These are phyloP conservation scores for Talaromyces sp. DNA, from an alignment of 2,329 filamentous ascomycete genomes.

Conservation along the genomic window DNA sequence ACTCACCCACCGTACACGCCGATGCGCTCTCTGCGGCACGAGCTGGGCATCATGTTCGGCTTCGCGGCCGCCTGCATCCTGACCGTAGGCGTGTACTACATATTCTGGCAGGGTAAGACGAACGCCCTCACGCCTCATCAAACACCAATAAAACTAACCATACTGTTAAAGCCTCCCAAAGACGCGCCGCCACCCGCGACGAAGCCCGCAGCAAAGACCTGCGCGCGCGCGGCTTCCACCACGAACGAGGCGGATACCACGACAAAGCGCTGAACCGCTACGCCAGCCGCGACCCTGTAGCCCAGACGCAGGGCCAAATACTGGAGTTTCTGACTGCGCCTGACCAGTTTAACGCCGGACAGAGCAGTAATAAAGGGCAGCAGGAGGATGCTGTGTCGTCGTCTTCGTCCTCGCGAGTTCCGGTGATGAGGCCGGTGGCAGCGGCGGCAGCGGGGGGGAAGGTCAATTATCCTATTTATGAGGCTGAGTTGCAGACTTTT, in stretches of 20 bases:
- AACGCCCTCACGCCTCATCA: not conserved
- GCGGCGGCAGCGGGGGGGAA: not conserved
- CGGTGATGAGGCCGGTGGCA: not conserved
- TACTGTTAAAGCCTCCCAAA: constrained; percentile 16
- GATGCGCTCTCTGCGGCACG: constrained; percentile 26
- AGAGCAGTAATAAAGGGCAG: not conserved
- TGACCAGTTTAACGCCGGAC: not conserved
- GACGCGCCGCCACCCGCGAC: constrained; percentile 22
- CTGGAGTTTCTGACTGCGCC: constrained; percentile 10
- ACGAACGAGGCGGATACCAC: constrained; percentile 16
- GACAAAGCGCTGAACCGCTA: constrained; percentile 23
- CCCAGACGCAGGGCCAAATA: constrained; percentile 9
- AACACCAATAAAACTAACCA: not conserved
- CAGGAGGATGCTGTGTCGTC: constrained; percentile 1
- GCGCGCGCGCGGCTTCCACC: constrained; percentile 17
- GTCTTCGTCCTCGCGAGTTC: not conserved
- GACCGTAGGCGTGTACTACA: constrained; percentile 27
- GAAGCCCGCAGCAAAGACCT: constrained; percentile 27
- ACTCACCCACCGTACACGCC: constrained; percentile 21
- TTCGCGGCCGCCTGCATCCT: constrained; percentile 29
- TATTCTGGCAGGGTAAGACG: constrained; percentile 27
- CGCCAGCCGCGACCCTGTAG: constrained; percentile 6
- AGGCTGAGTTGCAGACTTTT: not conserved
- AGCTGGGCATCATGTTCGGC: constrained; percentile 35
- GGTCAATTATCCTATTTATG: not conserved